phyloP scores from a whole-genome alignment of 768 basidiomycete genomes.

The Lyophyllum shimeji region DNA sequence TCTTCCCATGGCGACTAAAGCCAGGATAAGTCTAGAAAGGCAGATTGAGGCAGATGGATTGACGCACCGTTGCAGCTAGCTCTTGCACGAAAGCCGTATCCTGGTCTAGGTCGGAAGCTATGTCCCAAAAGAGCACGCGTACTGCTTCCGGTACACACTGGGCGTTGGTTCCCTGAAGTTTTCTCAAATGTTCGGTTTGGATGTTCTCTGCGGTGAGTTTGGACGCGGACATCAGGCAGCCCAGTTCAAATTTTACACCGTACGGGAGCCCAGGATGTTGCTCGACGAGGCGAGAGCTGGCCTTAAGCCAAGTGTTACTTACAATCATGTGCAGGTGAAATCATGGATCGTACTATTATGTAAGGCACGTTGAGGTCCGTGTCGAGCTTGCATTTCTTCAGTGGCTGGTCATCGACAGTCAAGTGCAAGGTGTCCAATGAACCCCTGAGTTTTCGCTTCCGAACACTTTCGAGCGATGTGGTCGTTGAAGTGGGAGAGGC shows the following conservation, averaged over 20 bases:
- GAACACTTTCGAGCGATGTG: conserved; percentile 16
- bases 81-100: conserved; percentile 37
- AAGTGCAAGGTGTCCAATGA: no score
- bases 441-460: no score
- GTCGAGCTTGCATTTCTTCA: no score
- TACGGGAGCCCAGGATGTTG: no score
- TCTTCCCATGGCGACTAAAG: conserved; percentile 62
- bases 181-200: conserved; percentile 20
- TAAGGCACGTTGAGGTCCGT: no score
- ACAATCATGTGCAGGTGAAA: no score
- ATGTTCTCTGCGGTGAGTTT: conserved; percentile 29
- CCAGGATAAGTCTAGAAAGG: neutral
- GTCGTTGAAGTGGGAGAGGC: conserved; percentile 18
- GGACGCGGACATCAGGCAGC: conserved; percentile 32
- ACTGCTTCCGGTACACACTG: conserved; percentile 26
- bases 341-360: no score
- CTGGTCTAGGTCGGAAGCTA: neutral
- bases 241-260: conserved; percentile 48
- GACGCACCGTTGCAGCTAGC: conserved; percentile 30
- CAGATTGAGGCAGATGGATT: neutral
- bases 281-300: no score
- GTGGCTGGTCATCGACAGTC: no score
- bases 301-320: no score
- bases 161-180: conserved; percentile 29
- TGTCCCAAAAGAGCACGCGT: conserved; percentile 9